Evolutionary conservation across 78 protist species (phyloP).

Genomic region (Mastigamoeba balamuthi): DNA sequence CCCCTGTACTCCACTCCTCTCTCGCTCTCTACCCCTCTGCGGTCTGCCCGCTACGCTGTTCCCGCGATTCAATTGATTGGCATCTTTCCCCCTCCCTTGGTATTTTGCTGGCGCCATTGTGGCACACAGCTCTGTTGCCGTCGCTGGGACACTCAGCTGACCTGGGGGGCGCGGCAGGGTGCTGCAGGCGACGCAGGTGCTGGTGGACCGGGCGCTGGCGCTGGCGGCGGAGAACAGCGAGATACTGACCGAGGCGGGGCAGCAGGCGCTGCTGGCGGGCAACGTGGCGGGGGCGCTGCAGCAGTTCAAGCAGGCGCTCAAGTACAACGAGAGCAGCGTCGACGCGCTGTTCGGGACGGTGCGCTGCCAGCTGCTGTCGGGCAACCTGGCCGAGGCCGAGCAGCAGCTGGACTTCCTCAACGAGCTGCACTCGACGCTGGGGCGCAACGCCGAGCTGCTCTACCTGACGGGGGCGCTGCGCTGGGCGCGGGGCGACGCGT

Average conservation of each 20-base stretch:
- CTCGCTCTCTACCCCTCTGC: too few species aligned
- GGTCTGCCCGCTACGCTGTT: too few species aligned
- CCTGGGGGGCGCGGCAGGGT: not conserved
- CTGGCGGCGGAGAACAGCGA: not conserved
- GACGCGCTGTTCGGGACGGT: conserved; percentile 22
- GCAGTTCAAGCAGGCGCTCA: not conserved
- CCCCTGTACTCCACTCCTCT: too few species aligned
- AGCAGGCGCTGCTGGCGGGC: not conserved
- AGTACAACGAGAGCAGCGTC: conserved; percentile 10
- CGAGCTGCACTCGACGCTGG: conserved; percentile 8
- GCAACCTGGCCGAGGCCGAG: conserved; percentile 45
- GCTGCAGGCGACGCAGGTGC: conserved; percentile 9
- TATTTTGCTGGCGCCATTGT: too few species aligned
- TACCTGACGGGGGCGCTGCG: conserved; percentile 1
- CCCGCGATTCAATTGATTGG: too few species aligned
- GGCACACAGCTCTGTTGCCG: not conserved
- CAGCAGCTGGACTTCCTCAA: conserved; percentile 40
- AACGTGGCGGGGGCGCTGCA: not conserved
- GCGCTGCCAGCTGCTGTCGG: conserved; percentile 7
- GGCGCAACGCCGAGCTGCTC: not conserved
- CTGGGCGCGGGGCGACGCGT: not conserved
- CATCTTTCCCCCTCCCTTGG: too few species aligned
- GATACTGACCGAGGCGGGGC: conserved; percentile 1
- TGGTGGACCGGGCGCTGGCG: conserved; percentile 5
- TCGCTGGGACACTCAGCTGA: not conserved